These are phyloP conservation scores for Porogramme epimiltina DNA, from an alignment of 1,284 basidiomycete genomes.

Conservation along the genomic window DNA sequence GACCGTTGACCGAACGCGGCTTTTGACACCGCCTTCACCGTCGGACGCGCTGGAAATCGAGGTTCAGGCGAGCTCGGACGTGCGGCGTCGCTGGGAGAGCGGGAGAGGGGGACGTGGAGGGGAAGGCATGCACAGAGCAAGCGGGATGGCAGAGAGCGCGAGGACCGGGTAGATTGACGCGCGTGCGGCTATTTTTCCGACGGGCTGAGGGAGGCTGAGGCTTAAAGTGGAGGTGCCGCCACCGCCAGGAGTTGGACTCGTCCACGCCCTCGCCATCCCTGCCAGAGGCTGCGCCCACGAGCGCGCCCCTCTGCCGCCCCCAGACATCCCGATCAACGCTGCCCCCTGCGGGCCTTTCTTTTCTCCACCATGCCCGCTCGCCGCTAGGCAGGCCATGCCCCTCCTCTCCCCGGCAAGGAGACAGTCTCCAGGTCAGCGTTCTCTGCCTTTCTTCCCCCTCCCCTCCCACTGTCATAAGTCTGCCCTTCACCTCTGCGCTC, in stretches of 20 bases:
- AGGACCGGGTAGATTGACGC: background rate
- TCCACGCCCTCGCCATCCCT: slow-evolving; percentile 1
- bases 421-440: slow-evolving; percentile 16
- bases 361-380: slow-evolving; percentile 15
- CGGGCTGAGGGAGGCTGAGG: background rate
- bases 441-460: background rate
- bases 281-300: background rate
- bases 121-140: too few relatives aligned
- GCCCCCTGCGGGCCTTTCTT: background rate
- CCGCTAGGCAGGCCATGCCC: slow-evolving; percentile 9
- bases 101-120: too few relatives aligned
- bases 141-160: background rate
- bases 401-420: slow-evolving; percentile 6
- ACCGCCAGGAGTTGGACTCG: background rate
- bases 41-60: too few relatives aligned
- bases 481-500: background rate
- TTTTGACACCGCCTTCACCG: too few relatives aligned
- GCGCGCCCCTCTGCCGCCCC: background rate
- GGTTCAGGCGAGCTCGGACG: too few relatives aligned
- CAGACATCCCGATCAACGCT: background rate
- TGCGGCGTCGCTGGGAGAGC: too few relatives aligned
- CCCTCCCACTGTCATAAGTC: background rate
- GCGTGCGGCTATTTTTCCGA: background rate
- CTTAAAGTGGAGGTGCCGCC: background rate
- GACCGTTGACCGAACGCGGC: too few relatives aligned